These are phyloP conservation scores for Talaromyces sp. DNA, from an alignment of 2,329 filamentous ascomycete genomes.

Conservation along the genomic window DNA sequence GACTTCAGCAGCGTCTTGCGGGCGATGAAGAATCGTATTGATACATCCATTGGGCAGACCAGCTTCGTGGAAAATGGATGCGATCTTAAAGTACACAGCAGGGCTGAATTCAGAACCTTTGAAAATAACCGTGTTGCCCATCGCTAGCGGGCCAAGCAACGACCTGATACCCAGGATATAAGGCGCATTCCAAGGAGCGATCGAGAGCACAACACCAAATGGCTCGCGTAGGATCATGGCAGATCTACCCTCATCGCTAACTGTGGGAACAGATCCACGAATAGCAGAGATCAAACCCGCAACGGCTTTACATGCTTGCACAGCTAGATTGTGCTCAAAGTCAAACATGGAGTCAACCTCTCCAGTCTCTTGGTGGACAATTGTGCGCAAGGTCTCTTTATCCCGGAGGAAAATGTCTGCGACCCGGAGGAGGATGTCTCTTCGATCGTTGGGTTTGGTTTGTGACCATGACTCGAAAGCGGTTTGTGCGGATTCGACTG, in stretches of 20 bases:
- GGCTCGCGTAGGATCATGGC: constrained; percentile 18
- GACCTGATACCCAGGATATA: constrained; percentile 27
- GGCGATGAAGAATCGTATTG: constrained; percentile 39
- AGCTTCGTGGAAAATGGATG: constrained; percentile 40
- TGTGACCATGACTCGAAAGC: constrained; percentile 15
- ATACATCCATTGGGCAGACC: constrained; percentile 45
- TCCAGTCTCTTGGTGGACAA: constrained; percentile 2
- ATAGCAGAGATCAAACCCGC: constrained; percentile 10
- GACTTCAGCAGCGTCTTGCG: constrained; percentile 36
- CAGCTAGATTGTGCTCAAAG: constrained; percentile 4
- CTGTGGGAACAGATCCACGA: constrained; percentile 29
- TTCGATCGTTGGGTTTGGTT: neutral
- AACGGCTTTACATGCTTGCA: constrained; percentile 4
- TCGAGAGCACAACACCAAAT: constrained; percentile 15
- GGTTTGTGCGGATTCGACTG: constrained; percentile 9
- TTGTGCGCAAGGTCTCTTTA: neutral
- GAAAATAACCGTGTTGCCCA: constrained; percentile 24
- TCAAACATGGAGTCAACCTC: constrained; percentile 7
- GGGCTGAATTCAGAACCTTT: constrained; percentile 39
- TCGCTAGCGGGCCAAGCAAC: constrained; percentile 24
- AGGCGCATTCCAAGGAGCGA: constrained; percentile 23
- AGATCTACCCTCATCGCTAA: constrained; percentile 34
- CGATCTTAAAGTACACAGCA: constrained; percentile 33
- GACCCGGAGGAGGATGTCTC: constrained; percentile 8
- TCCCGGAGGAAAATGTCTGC: constrained; percentile 7